Conservation (phyloP, 352 stramenopile genomes). For the Phytophthora hybrid region DNA sequence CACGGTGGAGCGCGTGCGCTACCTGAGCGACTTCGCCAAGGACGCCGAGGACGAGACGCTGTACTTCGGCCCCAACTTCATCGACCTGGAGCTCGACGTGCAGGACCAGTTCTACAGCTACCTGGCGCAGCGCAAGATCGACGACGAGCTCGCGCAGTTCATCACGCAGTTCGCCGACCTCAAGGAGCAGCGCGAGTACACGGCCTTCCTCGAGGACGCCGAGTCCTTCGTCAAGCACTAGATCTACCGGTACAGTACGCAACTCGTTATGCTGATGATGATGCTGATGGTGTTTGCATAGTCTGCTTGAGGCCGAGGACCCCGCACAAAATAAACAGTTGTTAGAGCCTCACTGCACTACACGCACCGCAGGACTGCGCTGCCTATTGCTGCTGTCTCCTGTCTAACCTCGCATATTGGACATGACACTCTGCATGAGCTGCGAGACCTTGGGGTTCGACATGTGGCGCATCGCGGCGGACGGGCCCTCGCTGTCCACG, state of each 20-base stretch:
- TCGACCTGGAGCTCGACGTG: conserved; percentile 86
- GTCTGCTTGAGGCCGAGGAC: conserved; percentile 18
- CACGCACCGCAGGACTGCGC: too few species aligned
- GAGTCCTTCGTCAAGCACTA: conserved; percentile 81
- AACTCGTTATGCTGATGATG: too few species aligned
- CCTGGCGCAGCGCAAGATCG: conserved; percentile 77
- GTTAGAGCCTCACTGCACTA: conserved; percentile 22
- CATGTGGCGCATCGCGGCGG: conserved; percentile 87
- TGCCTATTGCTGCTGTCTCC: too few species aligned
- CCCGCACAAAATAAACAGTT: conserved; percentile 25
- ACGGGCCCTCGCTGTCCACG: conserved; percentile 78
- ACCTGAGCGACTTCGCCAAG: conserved; percentile 61
- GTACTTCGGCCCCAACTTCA: conserved; percentile 86
- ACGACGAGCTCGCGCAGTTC: conserved; percentile 88
- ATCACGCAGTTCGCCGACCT: conserved; percentile 86
- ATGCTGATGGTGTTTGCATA: not conserved
- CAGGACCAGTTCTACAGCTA: conserved; percentile 87
- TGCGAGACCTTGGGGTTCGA: conserved; percentile 88
- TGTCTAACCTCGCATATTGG: conserved; percentile 59
- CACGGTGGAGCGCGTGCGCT: conserved; percentile 82
- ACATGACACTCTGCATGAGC: conserved; percentile 81
- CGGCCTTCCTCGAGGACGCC: conserved; percentile 77
- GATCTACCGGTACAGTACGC: too few species aligned
- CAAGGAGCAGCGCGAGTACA: conserved; percentile 89
- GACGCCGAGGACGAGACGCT: conserved; percentile 66